Evolutionary conservation across 345 rosid genomes (phyloP), one percentile per base, ranked within the genome.

Genomic region (Acer saccharum): DNA sequence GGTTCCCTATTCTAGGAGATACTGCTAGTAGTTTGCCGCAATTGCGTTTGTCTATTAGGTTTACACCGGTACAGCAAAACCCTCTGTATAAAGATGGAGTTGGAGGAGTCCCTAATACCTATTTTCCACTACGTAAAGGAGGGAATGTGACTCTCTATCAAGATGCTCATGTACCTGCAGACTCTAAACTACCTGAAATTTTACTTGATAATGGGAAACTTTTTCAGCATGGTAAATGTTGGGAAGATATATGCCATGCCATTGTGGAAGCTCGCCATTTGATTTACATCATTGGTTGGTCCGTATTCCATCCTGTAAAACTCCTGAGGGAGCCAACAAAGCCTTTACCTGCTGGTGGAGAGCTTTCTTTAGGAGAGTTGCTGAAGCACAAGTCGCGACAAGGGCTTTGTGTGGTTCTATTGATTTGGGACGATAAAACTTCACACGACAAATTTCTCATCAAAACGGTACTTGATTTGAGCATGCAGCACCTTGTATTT

Each of bases 211-310:
- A 69, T 61, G 91, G 93, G 63, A 87, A 81, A 65, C 71, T 75
- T 74, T 91, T 62, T 77, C 75, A 77, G 86, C 93, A 88, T 17
- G 83, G 84, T 75, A 82, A 78, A 65, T 91, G 95, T 18, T 91
- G 93, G 93, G 92, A 89, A 81, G 95, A 91, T 48, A 89, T 91
- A 68, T 91, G 92, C 69, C 93, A 91, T 69, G 90, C 92, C 2
- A 88, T 91, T 64, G 39, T 88, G 83, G 91, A 89, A 66, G 93
- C 95, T 65, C 89, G 83, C 68, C 87, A 91, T 78, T 77, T 91
- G 57, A 84, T 89, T 72, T 91, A 91, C 68, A 55, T 91, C 25
- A 72, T 85, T 60, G 95, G 95, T 17, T 91, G 95, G 95, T 91
- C 95, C 1, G 52, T 91, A 6, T 87, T 75, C 65, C 95, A 91